Percentiles rank a stretch among this genome's conserved stretches.
phyloP scores from a whole-genome alignment of 1,284 basidiomycete genomes.

The Microbotryum saponariae region DNA sequence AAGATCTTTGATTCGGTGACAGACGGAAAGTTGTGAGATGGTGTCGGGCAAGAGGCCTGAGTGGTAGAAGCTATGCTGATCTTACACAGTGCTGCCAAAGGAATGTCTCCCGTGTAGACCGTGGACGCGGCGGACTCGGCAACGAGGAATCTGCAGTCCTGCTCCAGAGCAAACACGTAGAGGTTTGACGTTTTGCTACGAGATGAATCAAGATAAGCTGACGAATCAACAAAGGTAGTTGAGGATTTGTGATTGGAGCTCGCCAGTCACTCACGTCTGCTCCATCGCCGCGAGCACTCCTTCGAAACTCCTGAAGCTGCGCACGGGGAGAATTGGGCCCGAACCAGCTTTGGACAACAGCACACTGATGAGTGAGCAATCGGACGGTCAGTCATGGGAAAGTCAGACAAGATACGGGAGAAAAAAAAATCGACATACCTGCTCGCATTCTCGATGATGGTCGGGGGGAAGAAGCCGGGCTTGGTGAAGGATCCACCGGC shows the following conservation, averaged over 20 bases:
- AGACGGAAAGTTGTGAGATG: not conserved
- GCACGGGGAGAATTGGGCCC: slow-evolving; percentile 3
- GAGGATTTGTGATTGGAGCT: too few species aligned
- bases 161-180: slow-evolving; percentile 1
- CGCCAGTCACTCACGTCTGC: not conserved
- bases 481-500: not conserved
- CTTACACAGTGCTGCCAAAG: slow-evolving; percentile 4
- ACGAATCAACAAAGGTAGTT: too few species aligned
- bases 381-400: too few species aligned
- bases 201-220: too few species aligned
- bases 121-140: not conserved
- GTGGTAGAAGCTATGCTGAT: too few species aligned
- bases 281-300: not conserved
- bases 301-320: slow-evolving; percentile 2
- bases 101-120: slow-evolving; percentile 3
- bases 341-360: too few species aligned
- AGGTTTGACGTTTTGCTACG: not conserved
- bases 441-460: not conserved
- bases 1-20: not conserved
- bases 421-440: not conserved
- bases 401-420: not conserved
- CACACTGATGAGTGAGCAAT: too few species aligned
- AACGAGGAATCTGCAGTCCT: slow-evolving; percentile 3
- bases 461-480: slow-evolving; percentile 1
- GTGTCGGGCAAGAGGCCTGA: not conserved